Evolutionary conservation across 768 basidiomycete species (phyloP).

Genomic region (Amanita pallidorosea): DNA sequence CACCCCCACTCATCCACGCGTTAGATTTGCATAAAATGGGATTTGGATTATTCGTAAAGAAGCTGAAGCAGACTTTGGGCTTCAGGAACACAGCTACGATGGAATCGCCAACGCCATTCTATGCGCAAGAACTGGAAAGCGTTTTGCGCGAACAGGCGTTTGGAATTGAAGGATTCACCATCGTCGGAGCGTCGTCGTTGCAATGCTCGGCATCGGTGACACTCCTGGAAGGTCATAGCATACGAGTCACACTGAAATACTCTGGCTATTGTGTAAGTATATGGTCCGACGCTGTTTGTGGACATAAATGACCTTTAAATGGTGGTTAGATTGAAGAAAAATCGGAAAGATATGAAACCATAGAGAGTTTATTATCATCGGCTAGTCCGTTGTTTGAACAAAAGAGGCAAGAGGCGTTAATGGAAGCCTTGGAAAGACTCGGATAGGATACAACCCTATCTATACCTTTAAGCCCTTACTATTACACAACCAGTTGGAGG

Average conservation of each 20-base stretch:
- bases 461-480: too few species aligned
- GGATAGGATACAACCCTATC: too few species aligned
- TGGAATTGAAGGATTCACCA: constrained; percentile 37
- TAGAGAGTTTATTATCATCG: constrained; percentile 47
- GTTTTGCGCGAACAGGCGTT: constrained; percentile 51
- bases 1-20: not conserved
- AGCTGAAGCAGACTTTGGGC: not conserved
- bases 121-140: constrained; percentile 37
- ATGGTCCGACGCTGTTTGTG: not conserved
- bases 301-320: not conserved
- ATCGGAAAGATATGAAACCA: constrained; percentile 39
- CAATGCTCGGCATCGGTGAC: constrained; percentile 45
- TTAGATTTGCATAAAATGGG: not conserved
- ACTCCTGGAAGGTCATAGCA: constrained; percentile 41
- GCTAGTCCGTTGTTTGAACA: constrained; percentile 43
- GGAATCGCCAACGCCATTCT: constrained; percentile 22
- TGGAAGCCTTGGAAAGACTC: constrained; percentile 37
- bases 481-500: too few species aligned
- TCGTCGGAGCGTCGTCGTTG: constrained; percentile 26
- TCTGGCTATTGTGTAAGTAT: constrained; percentile 46
- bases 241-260: constrained; percentile 37
- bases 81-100: not conserved
- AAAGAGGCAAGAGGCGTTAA: constrained; percentile 34
- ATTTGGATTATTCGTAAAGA: not conserved
- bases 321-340: not conserved